phyloP scores from a whole-genome alignment of 2,329 filamentous ascomycete genomes.

The Cladosporium sp. region DNA sequence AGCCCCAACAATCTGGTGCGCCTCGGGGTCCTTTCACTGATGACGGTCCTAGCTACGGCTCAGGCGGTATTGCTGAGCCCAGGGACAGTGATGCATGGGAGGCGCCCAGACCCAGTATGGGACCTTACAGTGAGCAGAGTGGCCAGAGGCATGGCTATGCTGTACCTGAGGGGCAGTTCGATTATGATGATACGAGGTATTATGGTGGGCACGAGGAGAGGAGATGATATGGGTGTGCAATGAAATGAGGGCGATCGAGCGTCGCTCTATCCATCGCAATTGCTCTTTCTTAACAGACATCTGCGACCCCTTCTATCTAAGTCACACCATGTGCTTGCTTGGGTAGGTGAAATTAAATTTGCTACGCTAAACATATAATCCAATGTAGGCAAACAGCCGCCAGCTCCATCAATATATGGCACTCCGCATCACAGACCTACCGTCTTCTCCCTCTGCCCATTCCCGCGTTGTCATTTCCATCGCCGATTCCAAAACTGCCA shows the following conservation, averaged over 20 bases:
- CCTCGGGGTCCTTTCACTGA: constrained; percentile 23
- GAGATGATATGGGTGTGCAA: neutral
- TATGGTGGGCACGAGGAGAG: constrained; percentile 25
- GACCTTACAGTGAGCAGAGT: constrained; percentile 24
- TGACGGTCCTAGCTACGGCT: constrained; percentile 7
- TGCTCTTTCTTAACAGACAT: no score
- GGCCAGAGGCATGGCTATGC: constrained; percentile 33
- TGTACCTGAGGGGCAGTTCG: constrained; percentile 38
- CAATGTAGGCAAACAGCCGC: no score
- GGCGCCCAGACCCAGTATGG: constrained; percentile 22
- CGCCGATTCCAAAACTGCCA: neutral
- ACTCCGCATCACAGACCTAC: no score
- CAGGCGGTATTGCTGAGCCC: constrained; percentile 12
- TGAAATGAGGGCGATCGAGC: no score
- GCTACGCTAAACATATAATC: no score
- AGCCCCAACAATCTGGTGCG: constrained; percentile 13
- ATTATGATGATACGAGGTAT: constrained; percentile 37
- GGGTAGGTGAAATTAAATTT: no score
- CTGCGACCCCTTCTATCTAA: no score
- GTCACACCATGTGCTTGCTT: no score
- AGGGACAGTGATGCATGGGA: constrained; percentile 30
- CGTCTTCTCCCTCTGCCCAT: no score
- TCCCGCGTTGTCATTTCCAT: no score
- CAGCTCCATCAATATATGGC: no score
- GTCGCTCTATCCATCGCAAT: no score